A percentile compares a stretch with the other conserved stretches of the same genome.
Conservation (phyloP, 2,329 filamentous ascomycete species). For the Penicillium palitans region DNA sequence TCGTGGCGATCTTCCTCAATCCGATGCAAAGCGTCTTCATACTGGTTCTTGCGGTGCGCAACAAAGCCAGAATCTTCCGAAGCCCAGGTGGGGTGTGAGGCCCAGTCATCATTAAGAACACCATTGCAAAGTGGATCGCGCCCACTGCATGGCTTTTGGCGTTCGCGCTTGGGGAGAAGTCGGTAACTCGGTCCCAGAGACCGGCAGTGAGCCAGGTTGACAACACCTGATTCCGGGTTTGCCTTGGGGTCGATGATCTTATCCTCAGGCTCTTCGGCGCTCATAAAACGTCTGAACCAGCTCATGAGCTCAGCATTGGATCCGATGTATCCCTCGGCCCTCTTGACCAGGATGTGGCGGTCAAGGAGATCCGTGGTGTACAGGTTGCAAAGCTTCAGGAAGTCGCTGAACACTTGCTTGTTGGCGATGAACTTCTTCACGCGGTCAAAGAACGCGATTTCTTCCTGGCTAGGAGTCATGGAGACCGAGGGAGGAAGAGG, state of each 20-base stretch:
- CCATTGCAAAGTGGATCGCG: slow-evolving; percentile 91
- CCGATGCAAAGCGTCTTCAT: slow-evolving; percentile 88
- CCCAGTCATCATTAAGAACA: slow-evolving; percentile 97
- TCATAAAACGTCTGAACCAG: slow-evolving; percentile 83
- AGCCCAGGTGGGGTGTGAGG: slow-evolving; percentile 97
- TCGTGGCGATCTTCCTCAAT: slow-evolving; percentile 98
- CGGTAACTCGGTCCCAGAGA: slow-evolving; percentile 96
- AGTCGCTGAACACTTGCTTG: slow-evolving; percentile 89
- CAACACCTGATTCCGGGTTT: slow-evolving; percentile 69
- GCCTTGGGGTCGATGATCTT: slow-evolving; percentile 77
- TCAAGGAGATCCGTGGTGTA: slow-evolving; percentile 93
- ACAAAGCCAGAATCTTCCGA: slow-evolving; percentile 98
- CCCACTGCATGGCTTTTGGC: slow-evolving; percentile 87
- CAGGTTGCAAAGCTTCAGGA: slow-evolving; percentile 93
- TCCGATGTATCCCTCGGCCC: slow-evolving; percentile 82
- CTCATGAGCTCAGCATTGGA: slow-evolving; percentile 84
- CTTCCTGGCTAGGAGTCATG: slow-evolving; percentile 74
- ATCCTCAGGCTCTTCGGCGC: slow-evolving; percentile 69
- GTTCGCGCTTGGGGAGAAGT: slow-evolving; percentile 83
- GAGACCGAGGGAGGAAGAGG: slow-evolving; percentile 76
- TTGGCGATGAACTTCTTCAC: slow-evolving; percentile 96
- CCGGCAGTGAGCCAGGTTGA: slow-evolving; percentile 93
- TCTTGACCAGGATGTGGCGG: slow-evolving; percentile 75
- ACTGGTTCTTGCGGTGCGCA: slow-evolving; percentile 93
- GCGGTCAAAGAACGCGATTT: slow-evolving; percentile 90